phyloP scores from a whole-genome alignment of 148 eudicot species.

The Tetragonia tetragonoides region DNA sequence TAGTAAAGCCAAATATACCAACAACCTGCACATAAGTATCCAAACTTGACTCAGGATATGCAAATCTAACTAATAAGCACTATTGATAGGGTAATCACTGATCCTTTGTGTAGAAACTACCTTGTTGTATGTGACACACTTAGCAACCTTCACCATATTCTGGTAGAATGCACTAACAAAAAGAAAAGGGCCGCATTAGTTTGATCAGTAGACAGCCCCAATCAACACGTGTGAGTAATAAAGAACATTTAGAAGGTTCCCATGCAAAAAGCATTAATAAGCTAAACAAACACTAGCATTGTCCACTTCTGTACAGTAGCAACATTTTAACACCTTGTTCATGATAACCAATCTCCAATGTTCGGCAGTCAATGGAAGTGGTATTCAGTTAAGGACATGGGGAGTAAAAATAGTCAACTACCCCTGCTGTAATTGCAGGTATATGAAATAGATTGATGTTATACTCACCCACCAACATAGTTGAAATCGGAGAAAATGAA shows the following conservation, averaged over 20 bases:
- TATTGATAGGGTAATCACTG: neutral
- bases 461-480: slow-evolving; percentile 86
- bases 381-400: neutral
- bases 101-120: slow-evolving; percentile 29
- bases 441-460: neutral
- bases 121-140: slow-evolving; percentile 90
- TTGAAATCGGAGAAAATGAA: slow-evolving; percentile 87
- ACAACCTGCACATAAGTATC: slow-evolving; percentile 54
- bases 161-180: slow-evolving; percentile 66
- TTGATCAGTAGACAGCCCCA: too few relatives aligned
- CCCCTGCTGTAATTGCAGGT: neutral
- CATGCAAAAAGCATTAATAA: neutral
- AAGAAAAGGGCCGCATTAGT: neutral
- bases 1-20: slow-evolving; percentile 87
- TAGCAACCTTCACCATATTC: slow-evolving; percentile 84
- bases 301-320: neutral
- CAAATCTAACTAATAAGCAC: neutral
- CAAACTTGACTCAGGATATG: slow-evolving; percentile 10
- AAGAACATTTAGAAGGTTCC: neutral
- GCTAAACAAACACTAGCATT: neutral
- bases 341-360: neutral
- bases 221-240: too few relatives aligned
- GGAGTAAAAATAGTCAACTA: neutral
- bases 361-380: neutral
- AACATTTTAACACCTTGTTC: neutral